A percentile compares a stretch with the other conserved stretches of the same genome.
phyloP scores from a whole-genome alignment of 768 basidiomycete genomes.

The Megacollybia marginata region DNA sequence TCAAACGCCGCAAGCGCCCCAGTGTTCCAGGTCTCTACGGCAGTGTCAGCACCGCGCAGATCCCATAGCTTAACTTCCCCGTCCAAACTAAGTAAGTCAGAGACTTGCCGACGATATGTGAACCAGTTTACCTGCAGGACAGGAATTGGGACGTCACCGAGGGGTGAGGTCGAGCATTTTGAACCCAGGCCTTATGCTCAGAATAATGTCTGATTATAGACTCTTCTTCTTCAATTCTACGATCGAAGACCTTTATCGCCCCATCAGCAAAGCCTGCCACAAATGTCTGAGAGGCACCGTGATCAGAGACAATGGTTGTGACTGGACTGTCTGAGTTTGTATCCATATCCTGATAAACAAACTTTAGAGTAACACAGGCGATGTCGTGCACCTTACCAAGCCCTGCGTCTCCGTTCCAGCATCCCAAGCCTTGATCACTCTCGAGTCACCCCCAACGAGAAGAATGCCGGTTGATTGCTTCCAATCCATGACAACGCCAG shows the following conservation, averaged over 20 bases:
- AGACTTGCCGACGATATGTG: background rate
- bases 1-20: constrained; percentile 81
- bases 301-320: constrained; percentile 76
- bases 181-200: constrained; percentile 82
- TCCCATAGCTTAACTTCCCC: constrained; percentile 94
- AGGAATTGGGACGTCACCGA: constrained; percentile 62
- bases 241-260: constrained; percentile 83
- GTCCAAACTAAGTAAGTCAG: constrained; percentile 50
- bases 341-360: constrained; percentile 63
- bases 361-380: background rate
- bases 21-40: constrained; percentile 58
- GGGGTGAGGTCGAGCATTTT: constrained; percentile 83
- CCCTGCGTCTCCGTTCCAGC: constrained; percentile 80
- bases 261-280: constrained; percentile 93
- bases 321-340: constrained; percentile 89
- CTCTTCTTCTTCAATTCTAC: constrained; percentile 76
- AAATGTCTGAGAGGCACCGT: constrained; percentile 70
- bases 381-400: constrained; percentile 39
- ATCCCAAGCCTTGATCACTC: constrained; percentile 89
- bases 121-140: constrained; percentile 63
- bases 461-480: constrained; percentile 81
- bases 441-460: constrained; percentile 87
- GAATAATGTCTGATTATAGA: constrained; percentile 73
- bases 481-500: constrained; percentile 89
- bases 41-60: constrained; percentile 53